These are phyloP conservation scores for Coffea humblotiana DNA, from an alignment of 305 asterid species.

Conservation along the genomic window DNA sequence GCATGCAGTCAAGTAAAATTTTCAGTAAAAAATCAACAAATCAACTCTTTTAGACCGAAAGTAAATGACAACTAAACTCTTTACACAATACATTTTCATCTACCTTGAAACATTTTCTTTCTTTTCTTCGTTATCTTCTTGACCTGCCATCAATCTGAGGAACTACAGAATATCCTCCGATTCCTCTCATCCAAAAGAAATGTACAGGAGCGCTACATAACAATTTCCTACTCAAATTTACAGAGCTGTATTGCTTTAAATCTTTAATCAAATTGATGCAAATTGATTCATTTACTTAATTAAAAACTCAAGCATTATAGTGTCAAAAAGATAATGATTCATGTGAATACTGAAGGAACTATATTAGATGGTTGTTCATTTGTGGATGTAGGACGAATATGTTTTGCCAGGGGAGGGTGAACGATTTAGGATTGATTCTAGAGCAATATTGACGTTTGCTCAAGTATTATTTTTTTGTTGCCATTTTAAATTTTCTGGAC, in stretches of 20 bases:
- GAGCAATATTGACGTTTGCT: neutral
- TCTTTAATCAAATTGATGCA: too few species aligned
- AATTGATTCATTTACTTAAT: too few species aligned
- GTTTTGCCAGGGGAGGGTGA: neutral
- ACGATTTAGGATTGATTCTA: neutral
- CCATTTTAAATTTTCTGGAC: neutral
- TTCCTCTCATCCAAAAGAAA: neutral
- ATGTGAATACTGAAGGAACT: neutral
- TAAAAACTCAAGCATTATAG: neutral
- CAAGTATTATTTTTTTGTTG: neutral
- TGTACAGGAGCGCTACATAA: neutral
- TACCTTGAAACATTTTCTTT: too few species aligned
- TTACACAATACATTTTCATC: too few species aligned
- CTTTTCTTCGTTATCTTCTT: too few species aligned
- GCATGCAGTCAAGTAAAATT: too few species aligned
- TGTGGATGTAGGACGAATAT: too few species aligned
- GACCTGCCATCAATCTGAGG: too few species aligned
- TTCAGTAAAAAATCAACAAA: too few species aligned
- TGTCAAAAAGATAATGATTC: neutral
- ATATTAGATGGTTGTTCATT: neutral
- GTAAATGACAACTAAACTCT: too few species aligned
- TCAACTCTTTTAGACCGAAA: too few species aligned
- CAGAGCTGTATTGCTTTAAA: neutral
- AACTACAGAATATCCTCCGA: too few species aligned
- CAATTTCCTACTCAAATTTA: neutral